Conservation (phyloP, 2,329 filamentous ascomycete species). For the Phyllosticta citribraziliensis region DNA sequence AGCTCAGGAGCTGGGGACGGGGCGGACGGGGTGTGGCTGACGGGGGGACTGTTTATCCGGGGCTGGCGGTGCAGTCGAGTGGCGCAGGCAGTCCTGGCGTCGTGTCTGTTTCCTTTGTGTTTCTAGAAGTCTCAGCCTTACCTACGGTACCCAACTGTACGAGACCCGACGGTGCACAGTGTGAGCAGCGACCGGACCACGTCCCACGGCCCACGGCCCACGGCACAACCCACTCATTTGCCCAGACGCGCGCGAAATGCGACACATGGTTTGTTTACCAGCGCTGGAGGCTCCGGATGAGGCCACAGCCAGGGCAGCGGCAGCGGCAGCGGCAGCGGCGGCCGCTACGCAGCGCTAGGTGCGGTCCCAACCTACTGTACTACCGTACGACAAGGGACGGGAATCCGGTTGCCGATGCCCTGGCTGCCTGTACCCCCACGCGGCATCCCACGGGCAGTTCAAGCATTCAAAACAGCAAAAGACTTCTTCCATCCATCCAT, state of each 20-base stretch:
- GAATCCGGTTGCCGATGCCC: constrained; percentile 10
- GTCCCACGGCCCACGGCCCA: neutral
- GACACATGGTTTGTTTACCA: neutral
- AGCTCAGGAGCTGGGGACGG: neutral
- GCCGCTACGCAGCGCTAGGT: neutral
- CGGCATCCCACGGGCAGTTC: neutral
- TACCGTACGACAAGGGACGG: neutral
- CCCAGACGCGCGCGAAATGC: neutral
- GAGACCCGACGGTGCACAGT: neutral
- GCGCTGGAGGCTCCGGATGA: no score
- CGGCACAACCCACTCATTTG: neutral
- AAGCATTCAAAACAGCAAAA: no score
- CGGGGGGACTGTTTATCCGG: neutral
- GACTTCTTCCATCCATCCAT: no score
- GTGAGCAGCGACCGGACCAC: neutral
- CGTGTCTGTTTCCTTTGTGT: neutral
- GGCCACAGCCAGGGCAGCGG: neutral
- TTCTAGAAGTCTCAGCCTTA: neutral
- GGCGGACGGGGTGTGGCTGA: neutral
- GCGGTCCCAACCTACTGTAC: neutral
- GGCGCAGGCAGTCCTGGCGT: no score
- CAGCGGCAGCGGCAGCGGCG: neutral
- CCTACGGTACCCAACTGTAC: no score
- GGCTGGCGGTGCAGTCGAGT: neutral
- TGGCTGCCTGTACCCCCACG: constrained; percentile 6